Percentiles rank a stretch among this genome's conserved stretches.
Evolutionary conservation across 2,329 filamentous ascomycete genomes (phyloP).

Genomic region (Neurospora crassa): DNA sequence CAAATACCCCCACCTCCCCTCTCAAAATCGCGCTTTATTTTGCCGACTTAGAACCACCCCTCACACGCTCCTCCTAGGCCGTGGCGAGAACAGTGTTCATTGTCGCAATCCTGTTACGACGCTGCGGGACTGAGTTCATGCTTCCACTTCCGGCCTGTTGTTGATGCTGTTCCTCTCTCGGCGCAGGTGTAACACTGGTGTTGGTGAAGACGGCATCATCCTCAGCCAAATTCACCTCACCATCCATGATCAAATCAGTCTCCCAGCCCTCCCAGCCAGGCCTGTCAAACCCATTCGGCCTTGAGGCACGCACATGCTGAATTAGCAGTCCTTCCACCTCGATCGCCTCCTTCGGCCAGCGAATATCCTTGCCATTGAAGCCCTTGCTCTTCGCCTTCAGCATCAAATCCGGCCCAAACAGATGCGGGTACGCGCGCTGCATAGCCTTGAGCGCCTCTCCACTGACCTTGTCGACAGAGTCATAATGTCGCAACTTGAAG

Average conservation of each 20-base stretch:
- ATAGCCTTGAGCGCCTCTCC: slow-evolving; percentile 47
- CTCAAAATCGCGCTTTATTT: background rate
- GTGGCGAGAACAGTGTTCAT: background rate
- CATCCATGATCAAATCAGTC: slow-evolving; percentile 22
- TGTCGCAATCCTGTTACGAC: background rate
- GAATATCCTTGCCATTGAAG: slow-evolving; percentile 27
- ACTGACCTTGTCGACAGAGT: slow-evolving; percentile 58
- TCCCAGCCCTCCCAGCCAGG: slow-evolving; percentile 28
- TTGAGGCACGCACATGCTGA: slow-evolving; percentile 33
- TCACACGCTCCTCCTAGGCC: background rate
- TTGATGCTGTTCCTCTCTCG: background rate
- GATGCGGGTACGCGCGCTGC: slow-evolving; percentile 40
- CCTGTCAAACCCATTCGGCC: slow-evolving; percentile 23
- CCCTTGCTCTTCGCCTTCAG: slow-evolving; percentile 40
- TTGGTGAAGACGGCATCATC: background rate
- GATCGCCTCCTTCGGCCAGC: slow-evolving; percentile 36
- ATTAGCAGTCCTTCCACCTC: slow-evolving; percentile 33
- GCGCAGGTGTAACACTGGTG: background rate
- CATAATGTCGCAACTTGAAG: slow-evolving; percentile 45
- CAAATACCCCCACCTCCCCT: background rate
- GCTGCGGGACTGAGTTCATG: background rate
- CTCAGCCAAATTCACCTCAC: background rate
- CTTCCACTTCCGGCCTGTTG: background rate
- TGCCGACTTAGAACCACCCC: background rate
- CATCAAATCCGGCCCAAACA: slow-evolving; percentile 39